These are phyloP conservation scores for Coemansia sp. DNA, from an alignment of 192 early-diverging fungal species.

Conservation along the genomic window DNA sequence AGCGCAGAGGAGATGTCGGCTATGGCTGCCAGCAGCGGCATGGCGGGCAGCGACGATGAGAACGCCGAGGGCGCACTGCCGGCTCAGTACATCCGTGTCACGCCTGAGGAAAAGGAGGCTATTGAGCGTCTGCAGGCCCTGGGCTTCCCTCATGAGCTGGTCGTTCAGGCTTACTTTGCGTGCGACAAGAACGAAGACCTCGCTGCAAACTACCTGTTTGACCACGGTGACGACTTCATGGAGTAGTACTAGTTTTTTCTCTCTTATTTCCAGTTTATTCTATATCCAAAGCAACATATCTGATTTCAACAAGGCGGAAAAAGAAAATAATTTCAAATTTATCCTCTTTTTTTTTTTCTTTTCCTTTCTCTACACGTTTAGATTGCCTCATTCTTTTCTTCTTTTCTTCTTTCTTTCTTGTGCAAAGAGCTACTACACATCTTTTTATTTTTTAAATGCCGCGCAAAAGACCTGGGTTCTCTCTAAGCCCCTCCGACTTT, in stretches of 20 bases:
- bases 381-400: slow-evolving; percentile 7
- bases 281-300: background rate
- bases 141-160: slow-evolving; percentile 83
- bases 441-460: slow-evolving; percentile 23
- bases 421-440: background rate
- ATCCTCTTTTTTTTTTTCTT: no score
- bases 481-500: slow-evolving; percentile 46
- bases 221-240: slow-evolving; percentile 67
- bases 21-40: slow-evolving; percentile 23
- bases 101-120: slow-evolving; percentile 87
- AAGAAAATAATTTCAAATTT: no score
- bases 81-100: slow-evolving; percentile 77
- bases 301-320: no score
- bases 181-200: slow-evolving; percentile 98
- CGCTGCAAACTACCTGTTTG: slow-evolving; percentile 95
- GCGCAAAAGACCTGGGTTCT: slow-evolving; percentile 49
- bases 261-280: slow-evolving; percentile 4
- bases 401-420: slow-evolving; percentile 5
- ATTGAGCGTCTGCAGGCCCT: slow-evolving; percentile 80
- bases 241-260: slow-evolving; percentile 21
- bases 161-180: slow-evolving; percentile 92
- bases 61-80: slow-evolving; percentile 58
- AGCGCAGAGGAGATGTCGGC: slow-evolving; percentile 35
- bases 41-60: slow-evolving; percentile 44
- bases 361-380: background rate